phyloP scores from a whole-genome alignment of 2,329 filamentous ascomycete genomes.

The Paraconiothyrium brasiliense region DNA sequence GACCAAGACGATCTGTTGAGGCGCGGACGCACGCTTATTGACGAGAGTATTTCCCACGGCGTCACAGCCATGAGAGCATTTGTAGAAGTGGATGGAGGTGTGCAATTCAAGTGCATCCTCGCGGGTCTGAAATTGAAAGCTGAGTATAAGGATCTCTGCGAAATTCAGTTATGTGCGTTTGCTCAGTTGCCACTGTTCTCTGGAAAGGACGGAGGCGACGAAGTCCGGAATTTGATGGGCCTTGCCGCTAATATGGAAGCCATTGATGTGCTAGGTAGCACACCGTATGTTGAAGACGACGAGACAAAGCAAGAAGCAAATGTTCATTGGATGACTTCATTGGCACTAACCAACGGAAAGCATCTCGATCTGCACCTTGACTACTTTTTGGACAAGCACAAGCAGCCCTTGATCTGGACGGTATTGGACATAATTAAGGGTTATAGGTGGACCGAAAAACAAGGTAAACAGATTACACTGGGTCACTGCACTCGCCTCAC shows the following conservation, averaged over 20 bases:
- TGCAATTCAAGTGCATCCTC: slow-evolving; percentile 65
- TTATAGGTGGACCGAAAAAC: slow-evolving; percentile 58
- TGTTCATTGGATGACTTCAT: slow-evolving; percentile 69
- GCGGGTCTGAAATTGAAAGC: slow-evolving; percentile 67
- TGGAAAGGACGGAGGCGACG: slow-evolving; percentile 57
- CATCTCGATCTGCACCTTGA: slow-evolving; percentile 78
- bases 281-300: slow-evolving; percentile 73
- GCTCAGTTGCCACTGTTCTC: slow-evolving; percentile 76
- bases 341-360: slow-evolving; percentile 60
- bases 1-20: slow-evolving; percentile 69
- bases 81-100: slow-evolving; percentile 73
- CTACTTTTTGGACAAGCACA: slow-evolving; percentile 67
- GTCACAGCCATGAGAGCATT: slow-evolving; percentile 76
- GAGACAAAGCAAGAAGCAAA: slow-evolving; percentile 62
- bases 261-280: slow-evolving; percentile 71
- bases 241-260: slow-evolving; percentile 52
- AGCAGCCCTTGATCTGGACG: slow-evolving; percentile 63
- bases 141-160: slow-evolving; percentile 62
- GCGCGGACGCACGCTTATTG: slow-evolving; percentile 71
- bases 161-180: slow-evolving; percentile 75
- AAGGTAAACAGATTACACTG: slow-evolving; percentile 54
- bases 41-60: slow-evolving; percentile 70
- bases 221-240: slow-evolving; percentile 63
- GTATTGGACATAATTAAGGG: slow-evolving; percentile 63
- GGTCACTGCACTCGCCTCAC: slow-evolving; percentile 76